phyloP scores from a whole-genome alignment of 1,284 basidiomycete genomes.

The Phellinidium pouzarii region DNA sequence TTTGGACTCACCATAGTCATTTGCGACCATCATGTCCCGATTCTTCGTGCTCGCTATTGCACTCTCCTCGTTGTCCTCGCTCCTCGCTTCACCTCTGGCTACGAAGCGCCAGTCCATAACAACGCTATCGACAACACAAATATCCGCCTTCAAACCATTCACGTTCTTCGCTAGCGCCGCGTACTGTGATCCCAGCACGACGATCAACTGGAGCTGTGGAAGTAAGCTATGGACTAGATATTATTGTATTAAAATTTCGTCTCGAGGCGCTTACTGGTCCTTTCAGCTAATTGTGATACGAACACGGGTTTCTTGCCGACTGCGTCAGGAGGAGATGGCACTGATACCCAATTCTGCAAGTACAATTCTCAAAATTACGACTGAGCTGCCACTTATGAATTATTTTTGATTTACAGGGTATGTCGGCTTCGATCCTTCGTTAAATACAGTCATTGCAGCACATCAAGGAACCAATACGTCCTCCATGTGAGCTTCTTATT shows the following conservation, averaged over 20 bases:
- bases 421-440: conserved; percentile 15
- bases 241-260: background rate
- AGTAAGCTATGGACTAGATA: conserved; percentile 22
- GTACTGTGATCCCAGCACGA: conserved; percentile 31
- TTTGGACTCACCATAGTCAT: background rate
- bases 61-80: background rate
- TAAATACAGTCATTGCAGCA: conserved; percentile 16
- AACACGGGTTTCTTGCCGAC: conserved; percentile 22
- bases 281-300: conserved; percentile 19
- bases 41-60: background rate
- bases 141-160: conserved; percentile 32
- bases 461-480: conserved; percentile 18
- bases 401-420: conserved; percentile 13
- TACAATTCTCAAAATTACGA: background rate
- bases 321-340: conserved; percentile 24
- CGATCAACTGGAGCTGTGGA: conserved; percentile 35
- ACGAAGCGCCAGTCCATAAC: conserved; percentile 20
- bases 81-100: background rate
- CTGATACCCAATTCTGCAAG: conserved; percentile 21
- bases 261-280: background rate
- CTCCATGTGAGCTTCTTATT: conserved; percentile 1
- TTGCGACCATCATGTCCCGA: background rate
- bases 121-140: conserved; percentile 26
- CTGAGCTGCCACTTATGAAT: background rate
- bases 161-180: conserved; percentile 40